Percentiles rank a stretch among this genome's conserved stretches.
These are phyloP conservation scores for Polygonum maritimum DNA, from an alignment of 148 eudicot species.

Conservation along the genomic window DNA sequence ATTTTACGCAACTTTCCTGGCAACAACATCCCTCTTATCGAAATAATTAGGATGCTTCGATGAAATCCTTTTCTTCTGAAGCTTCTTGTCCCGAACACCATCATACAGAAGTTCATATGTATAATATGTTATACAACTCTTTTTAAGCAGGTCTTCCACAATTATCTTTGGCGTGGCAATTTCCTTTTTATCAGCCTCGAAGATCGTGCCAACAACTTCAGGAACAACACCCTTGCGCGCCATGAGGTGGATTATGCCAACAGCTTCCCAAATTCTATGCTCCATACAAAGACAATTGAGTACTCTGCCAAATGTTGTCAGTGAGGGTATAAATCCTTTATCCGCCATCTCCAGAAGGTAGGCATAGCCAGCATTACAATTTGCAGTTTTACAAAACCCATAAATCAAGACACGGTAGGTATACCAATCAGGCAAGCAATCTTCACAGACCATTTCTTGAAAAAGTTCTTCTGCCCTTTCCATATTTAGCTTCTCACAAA, in stretches of 20 bases:
- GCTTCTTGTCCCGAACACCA: constrained; percentile 75
- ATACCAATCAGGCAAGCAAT: constrained; percentile 55
- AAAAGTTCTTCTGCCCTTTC: constrained; percentile 59
- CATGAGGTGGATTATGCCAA: constrained; percentile 64
- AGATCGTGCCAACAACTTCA: constrained; percentile 61
- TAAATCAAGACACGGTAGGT: constrained; percentile 75
- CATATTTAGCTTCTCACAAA: constrained; percentile 52
- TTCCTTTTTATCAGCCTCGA: constrained; percentile 67
- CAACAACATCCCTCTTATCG: neutral
- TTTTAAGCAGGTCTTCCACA: constrained; percentile 81
- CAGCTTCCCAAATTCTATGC: constrained; percentile 63
- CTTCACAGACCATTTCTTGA: constrained; percentile 45
- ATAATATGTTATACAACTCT: constrained; percentile 71
- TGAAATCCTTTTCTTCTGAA: constrained; percentile 22
- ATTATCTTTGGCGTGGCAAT: constrained; percentile 92
- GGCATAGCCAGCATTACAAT: constrained; percentile 48
- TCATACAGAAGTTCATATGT: constrained; percentile 81
- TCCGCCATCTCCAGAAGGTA: constrained; percentile 45
- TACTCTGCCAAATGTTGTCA: constrained; percentile 73
- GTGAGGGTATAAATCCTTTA: constrained; percentile 60
- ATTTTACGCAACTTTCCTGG: neutral
- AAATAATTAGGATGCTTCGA: neutral
- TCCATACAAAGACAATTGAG: constrained; percentile 75
- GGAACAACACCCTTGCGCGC: constrained; percentile 74
- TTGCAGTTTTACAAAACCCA: constrained; percentile 78